A percentile compares a stretch with the other conserved stretches of the same genome.
These are phyloP conservation scores for Plasmodium sp. DNA, from an alignment of 169 alveolate species.

Conservation along the genomic window DNA sequence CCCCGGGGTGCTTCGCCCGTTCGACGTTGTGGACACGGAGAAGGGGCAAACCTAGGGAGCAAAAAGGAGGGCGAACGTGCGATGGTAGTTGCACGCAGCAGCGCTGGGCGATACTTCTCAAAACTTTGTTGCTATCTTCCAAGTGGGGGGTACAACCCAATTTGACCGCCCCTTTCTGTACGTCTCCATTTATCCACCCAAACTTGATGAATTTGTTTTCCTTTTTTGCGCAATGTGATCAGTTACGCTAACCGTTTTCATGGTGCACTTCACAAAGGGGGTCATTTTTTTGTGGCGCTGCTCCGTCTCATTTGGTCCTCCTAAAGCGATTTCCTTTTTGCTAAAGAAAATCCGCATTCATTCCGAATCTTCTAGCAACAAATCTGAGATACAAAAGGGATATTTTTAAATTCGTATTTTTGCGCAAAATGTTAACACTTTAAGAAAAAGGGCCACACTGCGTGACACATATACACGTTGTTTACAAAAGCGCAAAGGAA, in stretches of 20 bases:
- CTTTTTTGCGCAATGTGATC: neutral
- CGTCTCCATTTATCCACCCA: neutral
- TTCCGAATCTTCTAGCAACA: conserved; percentile 5
- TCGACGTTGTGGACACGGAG: neutral
- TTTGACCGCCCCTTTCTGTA: neutral
- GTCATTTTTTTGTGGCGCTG: neutral
- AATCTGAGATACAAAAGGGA: neutral
- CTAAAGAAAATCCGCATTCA: neutral
- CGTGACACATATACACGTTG: neutral
- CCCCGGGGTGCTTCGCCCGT: neutral
- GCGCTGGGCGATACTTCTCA: neutral
- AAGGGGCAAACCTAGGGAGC: neutral
- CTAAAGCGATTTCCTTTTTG: neutral
- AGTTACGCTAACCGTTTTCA: neutral
- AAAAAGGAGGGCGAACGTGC: neutral
- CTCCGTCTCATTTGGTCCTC: neutral
- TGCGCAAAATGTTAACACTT: neutral
- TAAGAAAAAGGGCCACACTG: neutral
- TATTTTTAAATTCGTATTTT: neutral
- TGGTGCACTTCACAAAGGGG: neutral
- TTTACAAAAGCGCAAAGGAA: neutral
- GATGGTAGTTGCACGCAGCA: neutral
- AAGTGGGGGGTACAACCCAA: neutral
- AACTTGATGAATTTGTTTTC: neutral
- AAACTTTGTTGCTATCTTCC: neutral